Base-by-base conservation (phyloP, 371 early-diverging fungal genomes). In the Mortierella sp. region DNA sequence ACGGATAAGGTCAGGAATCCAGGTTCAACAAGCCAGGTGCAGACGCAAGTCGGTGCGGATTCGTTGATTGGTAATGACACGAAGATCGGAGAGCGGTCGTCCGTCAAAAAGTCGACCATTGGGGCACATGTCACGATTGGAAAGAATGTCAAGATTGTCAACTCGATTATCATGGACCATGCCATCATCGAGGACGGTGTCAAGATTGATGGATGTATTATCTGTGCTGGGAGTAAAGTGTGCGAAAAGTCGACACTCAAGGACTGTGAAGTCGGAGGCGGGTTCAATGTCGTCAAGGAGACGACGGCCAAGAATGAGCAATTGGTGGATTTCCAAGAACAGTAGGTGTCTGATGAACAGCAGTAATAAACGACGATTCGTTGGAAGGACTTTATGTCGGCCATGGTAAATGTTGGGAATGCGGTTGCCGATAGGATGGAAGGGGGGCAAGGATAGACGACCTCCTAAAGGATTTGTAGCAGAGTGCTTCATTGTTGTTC, bases 161-260 rank as follows among this genome's bases (percentile, higher is more conserved):
- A 94, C 78, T 94, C 94, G 19, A 90, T 98, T 43, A 84, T 98
- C 53, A 95, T 96, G 96, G 98, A 98, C 76, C 87, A 96, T 68
- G 93, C 93, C n/a, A 84, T 91, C 8, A 83, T 96, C 54, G 93
- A 90, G 48, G 95, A 96, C 76, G 94, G 95, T 74, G 97, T 91
- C 63, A 95, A 93, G 80, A 79, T 98, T 38, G 96, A 96, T 52
- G 91, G 91, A 6, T 93, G 94, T 73, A 86, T 97, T 55, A 86
- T 98, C 24, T 93, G 96, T 80, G 87, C 87, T 28, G 86, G 91
- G 64, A 91, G 93, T 50, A 90, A 89, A 64, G 85, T 98, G 14
- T 79, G 84, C 34, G 94, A 91, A 65, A 90, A 89, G 68, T 85
- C 90, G 9, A 68, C 81, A 46, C 87, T 98, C 57, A 95, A 91